Base-by-base conservation (phyloP, 2,329 filamentous ascomycete genomes). In the Fusarium brevicatenulatum region DNA sequence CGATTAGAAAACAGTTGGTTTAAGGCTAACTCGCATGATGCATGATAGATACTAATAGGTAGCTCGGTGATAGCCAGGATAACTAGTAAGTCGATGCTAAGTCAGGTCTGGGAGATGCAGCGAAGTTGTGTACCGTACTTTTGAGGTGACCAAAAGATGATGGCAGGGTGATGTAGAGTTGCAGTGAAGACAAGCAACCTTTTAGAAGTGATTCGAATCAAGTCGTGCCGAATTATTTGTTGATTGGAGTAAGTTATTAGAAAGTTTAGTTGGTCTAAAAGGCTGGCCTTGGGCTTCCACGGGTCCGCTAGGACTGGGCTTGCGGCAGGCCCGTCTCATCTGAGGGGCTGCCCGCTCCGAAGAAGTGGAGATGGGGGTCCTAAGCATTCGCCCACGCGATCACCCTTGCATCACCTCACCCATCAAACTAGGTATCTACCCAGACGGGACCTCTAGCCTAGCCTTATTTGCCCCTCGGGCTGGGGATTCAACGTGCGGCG, bases 1-100 rank as follows among this genome's bases (percentile, higher is more conserved):
- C 71, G 76, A 76, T 78, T 70, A 78, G 76, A 58, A 66, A 72
- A 66, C 66, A 66, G 73, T 78, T 74, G 71, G 76, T 55, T 58
- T 52, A 68, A 63, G 64, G 59, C 53, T 50, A 70, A 71, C 71
- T 73, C 68, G 76, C 76, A 78, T 76, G 65, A 71, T 77, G 76
- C 74, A 77, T 72, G 66, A 53, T 52, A 60, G 66, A 42, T 60
- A 50, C 15, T 32, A 32, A 21, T 39, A 39, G 21, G 28, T 34
- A 68, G 56, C 34, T 39, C 23, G 21, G 50, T 40, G 34, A 54
- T 54, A 54, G 23, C 34, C 23, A 40, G 23, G 34, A 54, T 54
- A 37, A 16, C 16, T 19, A 39, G 34, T 54, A 54, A 54, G 34
- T 40, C 15, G 69, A 59, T 71, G 40, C 36, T 40, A 54, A 61